Conservation (phyloP, 2,329 filamentous ascomycete species). For the Aspergillus sp. region DNA sequence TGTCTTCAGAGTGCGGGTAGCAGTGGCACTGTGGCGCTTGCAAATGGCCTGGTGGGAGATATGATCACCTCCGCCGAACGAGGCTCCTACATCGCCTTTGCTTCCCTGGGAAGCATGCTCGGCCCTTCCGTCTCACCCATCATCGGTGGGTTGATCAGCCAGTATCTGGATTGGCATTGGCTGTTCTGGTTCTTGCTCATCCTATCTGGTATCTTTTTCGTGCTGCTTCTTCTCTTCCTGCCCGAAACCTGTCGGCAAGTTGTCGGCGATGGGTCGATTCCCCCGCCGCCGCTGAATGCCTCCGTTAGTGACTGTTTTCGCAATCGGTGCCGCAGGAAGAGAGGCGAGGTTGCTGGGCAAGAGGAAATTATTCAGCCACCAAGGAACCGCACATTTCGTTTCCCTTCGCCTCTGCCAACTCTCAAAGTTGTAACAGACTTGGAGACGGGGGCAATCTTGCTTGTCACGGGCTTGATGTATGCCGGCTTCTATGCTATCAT, state of each 20-base stretch:
- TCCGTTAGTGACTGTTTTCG: no score
- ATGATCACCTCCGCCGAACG: conserved; percentile 42
- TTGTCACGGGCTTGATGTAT: no score
- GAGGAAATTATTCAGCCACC: no score
- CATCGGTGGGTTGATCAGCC: conserved; percentile 65
- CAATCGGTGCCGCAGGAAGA: no score
- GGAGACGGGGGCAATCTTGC: no score
- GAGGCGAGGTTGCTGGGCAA: no score
- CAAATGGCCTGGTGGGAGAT: conserved; percentile 45
- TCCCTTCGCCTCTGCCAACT: neutral
- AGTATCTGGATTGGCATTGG: conserved; percentile 65
- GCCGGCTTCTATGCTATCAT: no score
- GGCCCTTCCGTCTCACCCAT: conserved; percentile 60
- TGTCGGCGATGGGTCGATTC: conserved; percentile 15
- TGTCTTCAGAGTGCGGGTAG: conserved; percentile 47
- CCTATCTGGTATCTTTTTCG: conserved; percentile 51
- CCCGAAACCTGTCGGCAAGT: conserved; percentile 15
- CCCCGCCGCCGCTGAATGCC: neutral
- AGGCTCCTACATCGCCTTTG: conserved; percentile 47
- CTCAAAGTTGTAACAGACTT: no score
- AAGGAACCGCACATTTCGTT: neutral
- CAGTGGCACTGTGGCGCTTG: conserved; percentile 46
- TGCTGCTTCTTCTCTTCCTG: conserved; percentile 50
- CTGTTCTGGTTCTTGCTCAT: conserved; percentile 73
- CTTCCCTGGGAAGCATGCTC: conserved; percentile 60